Conservation (phyloP, 352 stramenopile species). For the Phytophthora melonis region DNA sequence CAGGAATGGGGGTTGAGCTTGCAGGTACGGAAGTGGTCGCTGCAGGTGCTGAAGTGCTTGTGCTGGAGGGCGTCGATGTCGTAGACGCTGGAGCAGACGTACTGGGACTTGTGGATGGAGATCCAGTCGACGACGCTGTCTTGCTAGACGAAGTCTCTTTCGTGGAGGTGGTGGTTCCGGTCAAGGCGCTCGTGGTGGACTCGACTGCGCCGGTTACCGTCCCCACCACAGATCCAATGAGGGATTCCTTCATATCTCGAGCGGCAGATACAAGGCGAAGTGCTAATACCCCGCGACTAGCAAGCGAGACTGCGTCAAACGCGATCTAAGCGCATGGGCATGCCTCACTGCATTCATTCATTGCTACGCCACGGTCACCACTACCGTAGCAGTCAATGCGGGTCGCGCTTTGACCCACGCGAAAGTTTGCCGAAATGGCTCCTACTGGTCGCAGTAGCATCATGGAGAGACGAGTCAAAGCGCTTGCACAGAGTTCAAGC, state of each 20-base stretch:
- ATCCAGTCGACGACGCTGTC: background rate
- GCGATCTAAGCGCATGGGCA: constrained; percentile 17
- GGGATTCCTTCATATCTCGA: constrained; percentile 31
- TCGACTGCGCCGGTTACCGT: constrained; percentile 24
- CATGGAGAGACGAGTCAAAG: constrained; percentile 26
- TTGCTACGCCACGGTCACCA: constrained; percentile 9
- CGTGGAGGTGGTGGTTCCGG: constrained; percentile 11
- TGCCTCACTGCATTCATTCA: background rate
- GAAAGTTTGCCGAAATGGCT: constrained; percentile 34
- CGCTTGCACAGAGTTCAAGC: constrained; percentile 1
- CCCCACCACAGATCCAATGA: constrained; percentile 28
- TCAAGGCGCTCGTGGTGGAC: constrained; percentile 18
- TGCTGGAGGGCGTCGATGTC: background rate
- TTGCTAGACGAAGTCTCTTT: background rate
- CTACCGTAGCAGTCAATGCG: background rate
- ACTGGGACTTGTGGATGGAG: background rate
- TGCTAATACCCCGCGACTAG: background rate
- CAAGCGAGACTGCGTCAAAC: constrained; percentile 16
- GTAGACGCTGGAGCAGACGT: background rate
- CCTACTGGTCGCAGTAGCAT: constrained; percentile 32
- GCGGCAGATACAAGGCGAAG: background rate
- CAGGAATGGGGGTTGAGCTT: constrained; percentile 10
- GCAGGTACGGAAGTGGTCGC: constrained; percentile 13
- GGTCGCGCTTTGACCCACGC: constrained; percentile 17
- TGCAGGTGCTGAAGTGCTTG: constrained; percentile 9